Conservation (phyloP, 192 early-diverging fungal genomes). For the Chytriomyces sp. region DNA sequence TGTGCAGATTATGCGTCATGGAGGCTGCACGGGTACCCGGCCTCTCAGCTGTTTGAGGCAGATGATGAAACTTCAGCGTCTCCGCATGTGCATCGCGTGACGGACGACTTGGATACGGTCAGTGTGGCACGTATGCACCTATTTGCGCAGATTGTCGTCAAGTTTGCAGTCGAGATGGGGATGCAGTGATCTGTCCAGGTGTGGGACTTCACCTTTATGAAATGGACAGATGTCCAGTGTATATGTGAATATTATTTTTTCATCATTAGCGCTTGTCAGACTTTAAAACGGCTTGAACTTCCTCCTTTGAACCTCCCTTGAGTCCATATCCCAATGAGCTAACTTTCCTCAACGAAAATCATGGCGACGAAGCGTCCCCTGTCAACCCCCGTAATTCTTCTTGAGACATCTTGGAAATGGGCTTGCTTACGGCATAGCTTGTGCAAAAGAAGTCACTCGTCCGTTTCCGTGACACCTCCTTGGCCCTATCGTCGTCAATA, state of each 20-base stretch:
- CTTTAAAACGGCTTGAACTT: no score
- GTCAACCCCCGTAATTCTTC: not conserved
- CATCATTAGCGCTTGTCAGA: no score
- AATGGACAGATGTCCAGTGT: not conserved
- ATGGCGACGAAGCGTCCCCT: no score
- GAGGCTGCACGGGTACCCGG: not conserved
- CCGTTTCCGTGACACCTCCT: not conserved
- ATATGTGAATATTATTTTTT: not conserved
- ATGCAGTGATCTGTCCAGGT: not conserved
- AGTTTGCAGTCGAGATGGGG: not conserved
- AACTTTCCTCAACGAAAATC: not conserved
- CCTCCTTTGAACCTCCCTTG: not conserved
- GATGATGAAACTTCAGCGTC: not conserved
- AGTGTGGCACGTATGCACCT: not conserved
- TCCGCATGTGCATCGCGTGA: not conserved
- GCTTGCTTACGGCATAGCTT: not conserved
- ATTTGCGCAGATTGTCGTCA: not conserved
- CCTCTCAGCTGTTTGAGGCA: not conserved
- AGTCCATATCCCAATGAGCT: not conserved
- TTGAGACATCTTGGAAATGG: not conserved
- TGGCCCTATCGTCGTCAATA: not conserved
- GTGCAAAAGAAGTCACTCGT: not conserved
- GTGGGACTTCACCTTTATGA: not conserved
- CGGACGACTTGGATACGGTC: not conserved
- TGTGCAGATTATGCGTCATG: slow-evolving; percentile 16